Base-by-base conservation (phyloP, 208 protist species). In the Novymonas esmeraldas region DNA sequence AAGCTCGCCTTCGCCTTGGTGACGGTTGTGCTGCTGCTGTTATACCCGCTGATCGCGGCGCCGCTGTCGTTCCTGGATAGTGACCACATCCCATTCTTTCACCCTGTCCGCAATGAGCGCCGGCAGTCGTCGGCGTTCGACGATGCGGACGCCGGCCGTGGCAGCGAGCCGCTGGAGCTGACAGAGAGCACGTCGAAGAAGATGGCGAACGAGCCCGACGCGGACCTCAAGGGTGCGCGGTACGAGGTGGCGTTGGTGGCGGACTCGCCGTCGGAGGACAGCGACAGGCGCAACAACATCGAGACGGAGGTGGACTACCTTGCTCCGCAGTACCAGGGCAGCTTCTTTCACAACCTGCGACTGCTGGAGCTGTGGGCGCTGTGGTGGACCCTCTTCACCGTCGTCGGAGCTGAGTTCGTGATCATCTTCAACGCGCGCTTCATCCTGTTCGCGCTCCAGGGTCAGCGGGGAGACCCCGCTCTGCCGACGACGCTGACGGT, bases 381-480 rank as follows among this genome's bases (percentile, higher is more conserved):
- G 61, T 74, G 79, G 50, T 85, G 76, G 75, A 77, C 74, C 14
- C 49, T 85, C 38, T 84, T 92, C 71, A 62, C 46, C 42, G 65
- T 74, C 3, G 44, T 69, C 1, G 81, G 82, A 2, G 39, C 73
- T 2, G 73, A 82, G 66, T 78, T 82, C 36, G 78, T 89, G 6
- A 63, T 92, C 36, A 87, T 86, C 45, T 80, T 71, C 42, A 89
- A 89, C 57, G 62, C 83, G n/a, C 44, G 58, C 38, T 84, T 76
- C 65, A 80, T 93, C 28, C 72, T 77, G 16, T 71, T 26, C 9
- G 80, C 87, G 18, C 44, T 93, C 11, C 68, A 79, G 16, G 77
- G 71, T 38, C 67, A 80, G 29, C 64, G 66, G 18, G 50, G 67
- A 0, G 41, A 61, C 46, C 11, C 4, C 1, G 68, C 81, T n/a